phyloP scores from a whole-genome alignment of 257 asterid genomes.

The Nicotiana knightiana region DNA sequence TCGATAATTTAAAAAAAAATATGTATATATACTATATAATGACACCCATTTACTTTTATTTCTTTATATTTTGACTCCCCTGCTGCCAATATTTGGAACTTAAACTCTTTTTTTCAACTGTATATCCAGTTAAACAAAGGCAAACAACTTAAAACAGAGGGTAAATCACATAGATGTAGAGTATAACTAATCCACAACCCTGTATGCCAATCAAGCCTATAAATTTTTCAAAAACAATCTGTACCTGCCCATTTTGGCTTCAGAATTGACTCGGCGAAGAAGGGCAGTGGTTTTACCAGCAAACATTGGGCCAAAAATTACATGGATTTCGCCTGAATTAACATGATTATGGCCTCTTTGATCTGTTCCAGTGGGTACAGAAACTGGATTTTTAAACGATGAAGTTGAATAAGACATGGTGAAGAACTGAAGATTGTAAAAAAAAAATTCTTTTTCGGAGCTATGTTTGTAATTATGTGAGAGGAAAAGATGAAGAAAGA shows the following conservation, averaged over 20 bases:
- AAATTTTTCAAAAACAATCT: background rate
- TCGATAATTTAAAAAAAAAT: too few relatives aligned
- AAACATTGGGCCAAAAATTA: constrained; percentile 13
- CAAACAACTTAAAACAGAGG: background rate
- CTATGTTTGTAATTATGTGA: background rate
- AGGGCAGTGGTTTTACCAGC: constrained; percentile 24
- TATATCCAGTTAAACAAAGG: background rate
- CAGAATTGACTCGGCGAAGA: constrained; percentile 35
- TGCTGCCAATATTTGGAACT: too few relatives aligned
- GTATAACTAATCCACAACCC: background rate
- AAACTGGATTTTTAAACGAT: background rate
- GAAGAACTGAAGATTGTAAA: background rate
- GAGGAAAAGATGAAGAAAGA: background rate
- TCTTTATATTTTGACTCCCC: too few relatives aligned
- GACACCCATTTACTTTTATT: too few relatives aligned
- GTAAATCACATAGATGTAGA: background rate
- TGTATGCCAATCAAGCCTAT: background rate
- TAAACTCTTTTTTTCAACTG: too few relatives aligned
- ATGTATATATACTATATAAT: too few relatives aligned
- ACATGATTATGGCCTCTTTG: background rate
- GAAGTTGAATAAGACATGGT: background rate
- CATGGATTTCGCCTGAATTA: constrained; percentile 6
- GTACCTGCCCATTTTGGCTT: constrained; percentile 31
- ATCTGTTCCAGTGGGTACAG: background rate
- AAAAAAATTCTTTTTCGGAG: background rate